Percentiles rank a stretch among this genome's conserved stretches.
phyloP scores from a whole-genome alignment of 2,329 filamentous ascomycete genomes.

The Colletotrichum karsti region DNA sequence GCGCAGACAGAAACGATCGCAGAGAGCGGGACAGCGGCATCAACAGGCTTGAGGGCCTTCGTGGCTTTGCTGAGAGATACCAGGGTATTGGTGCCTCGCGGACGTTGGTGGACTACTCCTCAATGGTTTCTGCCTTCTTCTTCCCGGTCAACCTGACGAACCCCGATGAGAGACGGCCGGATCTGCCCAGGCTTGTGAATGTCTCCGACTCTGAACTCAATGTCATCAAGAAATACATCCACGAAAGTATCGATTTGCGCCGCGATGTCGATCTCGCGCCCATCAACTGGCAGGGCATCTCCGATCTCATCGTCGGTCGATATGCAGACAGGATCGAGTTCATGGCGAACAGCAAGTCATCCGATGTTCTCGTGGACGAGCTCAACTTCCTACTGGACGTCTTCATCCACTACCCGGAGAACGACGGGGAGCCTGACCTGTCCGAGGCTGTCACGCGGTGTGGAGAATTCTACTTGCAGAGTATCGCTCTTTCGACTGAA shows the following conservation, averaged over 20 bases:
- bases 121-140: slow-evolving; percentile 52
- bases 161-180: slow-evolving; percentile 36
- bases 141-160: slow-evolving; percentile 50
- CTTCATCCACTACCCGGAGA: slow-evolving; percentile 45
- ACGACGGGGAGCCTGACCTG: slow-evolving; percentile 37
- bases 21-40: slow-evolving; percentile 31
- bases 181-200: slow-evolving; percentile 41
- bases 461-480: slow-evolving; percentile 47
- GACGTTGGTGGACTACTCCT: slow-evolving; percentile 46
- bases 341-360: slow-evolving; percentile 37
- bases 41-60: slow-evolving; percentile 39
- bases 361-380: slow-evolving; percentile 30
- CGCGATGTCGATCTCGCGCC: slow-evolving; percentile 7
- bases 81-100: slow-evolving; percentile 42
- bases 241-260: slow-evolving; percentile 44
- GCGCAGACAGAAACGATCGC: slow-evolving; percentile 17
- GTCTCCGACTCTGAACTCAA: slow-evolving; percentile 40
- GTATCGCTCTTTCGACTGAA: slow-evolving; percentile 34
- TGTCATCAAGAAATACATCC: slow-evolving; percentile 52
- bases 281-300: slow-evolving; percentile 68
- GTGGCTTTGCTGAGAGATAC: slow-evolving; percentile 44
- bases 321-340: slow-evolving; percentile 62
- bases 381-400: slow-evolving; percentile 44
- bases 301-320: slow-evolving; percentile 67
- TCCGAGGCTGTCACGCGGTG: slow-evolving; percentile 49